A percentile compares a stretch with the other conserved stretches of the same genome.
Evolutionary conservation across 371 early-diverging fungal genomes (phyloP).

Genomic region (Blakeslea trispora): DNA sequence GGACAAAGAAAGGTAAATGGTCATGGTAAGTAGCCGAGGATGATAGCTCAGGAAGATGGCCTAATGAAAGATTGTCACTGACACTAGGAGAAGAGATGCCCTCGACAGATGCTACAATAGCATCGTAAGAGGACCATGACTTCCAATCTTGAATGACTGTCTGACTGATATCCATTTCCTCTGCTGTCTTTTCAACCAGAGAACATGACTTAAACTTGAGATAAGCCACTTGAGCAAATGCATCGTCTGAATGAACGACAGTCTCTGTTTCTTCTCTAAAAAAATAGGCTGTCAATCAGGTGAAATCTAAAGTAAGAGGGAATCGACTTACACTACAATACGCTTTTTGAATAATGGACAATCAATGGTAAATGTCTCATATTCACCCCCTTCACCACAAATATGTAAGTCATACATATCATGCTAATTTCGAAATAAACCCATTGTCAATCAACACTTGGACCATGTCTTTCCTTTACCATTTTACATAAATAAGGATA

Average conservation of each 20-base stretch:
- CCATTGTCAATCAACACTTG: background rate
- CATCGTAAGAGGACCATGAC: slow-evolving; percentile 19
- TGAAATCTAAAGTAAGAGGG: no score
- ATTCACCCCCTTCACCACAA: slow-evolving; percentile 99
- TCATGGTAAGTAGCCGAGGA: background rate
- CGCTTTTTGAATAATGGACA: slow-evolving; percentile 93
- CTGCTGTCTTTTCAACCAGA: slow-evolving; percentile 57
- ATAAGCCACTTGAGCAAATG: slow-evolving; percentile 84
- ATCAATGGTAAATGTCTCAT: slow-evolving; percentile 96
- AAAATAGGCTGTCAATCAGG: no score
- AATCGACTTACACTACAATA: slow-evolving; percentile 61
- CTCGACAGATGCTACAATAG: slow-evolving; percentile 11
- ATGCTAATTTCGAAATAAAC: slow-evolving; percentile 51
- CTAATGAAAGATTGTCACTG: no score
- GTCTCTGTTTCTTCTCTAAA: slow-evolving; percentile 68
- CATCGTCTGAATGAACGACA: slow-evolving; percentile 81
- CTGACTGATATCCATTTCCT: slow-evolving; percentile 26
- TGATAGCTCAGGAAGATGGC: no score
- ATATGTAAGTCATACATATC: slow-evolving; percentile 85
- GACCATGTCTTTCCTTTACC: no score
- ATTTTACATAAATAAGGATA: slow-evolving; percentile 69
- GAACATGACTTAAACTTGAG: slow-evolving; percentile 63
- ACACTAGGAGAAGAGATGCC: no score
- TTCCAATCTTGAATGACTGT: slow-evolving; percentile 22
- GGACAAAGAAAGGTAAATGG: slow-evolving; percentile 24